A percentile compares a stretch with the other conserved stretches of the same genome.
Evolutionary conservation across 164 flowering plant genomes (phyloP).

Genomic region (Dillenia turbinata): DNA sequence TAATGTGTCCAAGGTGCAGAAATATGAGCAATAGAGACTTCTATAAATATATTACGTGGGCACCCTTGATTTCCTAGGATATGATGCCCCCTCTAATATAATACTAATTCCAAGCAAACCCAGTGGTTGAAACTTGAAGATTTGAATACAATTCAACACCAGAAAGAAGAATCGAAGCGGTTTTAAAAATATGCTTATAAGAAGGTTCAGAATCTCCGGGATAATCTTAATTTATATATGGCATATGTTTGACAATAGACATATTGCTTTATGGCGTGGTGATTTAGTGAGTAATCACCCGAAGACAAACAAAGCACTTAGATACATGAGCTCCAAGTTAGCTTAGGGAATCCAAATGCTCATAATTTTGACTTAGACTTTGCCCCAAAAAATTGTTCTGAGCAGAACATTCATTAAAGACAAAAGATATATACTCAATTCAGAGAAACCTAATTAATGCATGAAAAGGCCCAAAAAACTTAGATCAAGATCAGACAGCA

Average conservation of each 20-base stretch:
- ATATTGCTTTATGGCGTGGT: conserved; percentile 10
- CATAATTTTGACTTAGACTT: conserved; percentile 20
- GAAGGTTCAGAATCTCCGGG: conserved; percentile 32
- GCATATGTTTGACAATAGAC: conserved; percentile 2
- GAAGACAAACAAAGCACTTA: conserved; percentile 24
- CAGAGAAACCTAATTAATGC: conserved; percentile 21
- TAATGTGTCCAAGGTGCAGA: conserved; percentile 61
- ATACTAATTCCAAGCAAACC: conserved; percentile 21
- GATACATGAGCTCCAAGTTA: conserved; percentile 26
- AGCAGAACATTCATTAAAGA: conserved; percentile 39
- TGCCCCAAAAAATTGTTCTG: conserved; percentile 18
- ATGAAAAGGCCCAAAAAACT: background rate
- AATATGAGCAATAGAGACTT: conserved; percentile 50
- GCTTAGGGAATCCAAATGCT: conserved; percentile 20
- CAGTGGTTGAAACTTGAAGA: conserved; percentile 29
- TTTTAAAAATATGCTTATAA: conserved; percentile 12
- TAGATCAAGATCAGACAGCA: background rate
- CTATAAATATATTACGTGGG: conserved; percentile 33
- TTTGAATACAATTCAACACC: conserved; percentile 10
- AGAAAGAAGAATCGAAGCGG: conserved; percentile 42
- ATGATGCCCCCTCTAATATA: background rate
- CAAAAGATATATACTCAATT: conserved; percentile 28
- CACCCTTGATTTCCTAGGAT: conserved; percentile 31
- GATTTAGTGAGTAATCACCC: conserved; percentile 28
- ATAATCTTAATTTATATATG: background rate